Evolutionary conservation across 225 moss, liverwort and hornwort genomes (phyloP).

Genomic region (Bryum argenteum): DNA sequence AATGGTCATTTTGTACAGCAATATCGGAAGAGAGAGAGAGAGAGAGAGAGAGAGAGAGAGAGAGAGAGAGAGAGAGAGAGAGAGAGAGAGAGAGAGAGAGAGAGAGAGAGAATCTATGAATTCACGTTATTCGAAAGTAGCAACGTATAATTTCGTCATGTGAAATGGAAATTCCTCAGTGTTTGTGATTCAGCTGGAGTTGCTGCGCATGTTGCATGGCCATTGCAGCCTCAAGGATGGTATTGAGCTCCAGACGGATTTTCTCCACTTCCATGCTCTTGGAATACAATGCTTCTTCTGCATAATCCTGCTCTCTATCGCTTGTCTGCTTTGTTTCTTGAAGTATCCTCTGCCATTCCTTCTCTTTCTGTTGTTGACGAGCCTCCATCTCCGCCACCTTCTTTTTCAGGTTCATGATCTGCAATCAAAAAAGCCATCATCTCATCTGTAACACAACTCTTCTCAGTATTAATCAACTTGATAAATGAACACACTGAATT

Average conservation of each 20-base stretch:
- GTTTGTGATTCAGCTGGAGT: slow-evolving; percentile 31
- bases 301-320: slow-evolving; percentile 36
- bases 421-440: slow-evolving; percentile 12
- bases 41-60: too few relatives aligned
- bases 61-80: too few relatives aligned
- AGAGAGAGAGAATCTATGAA: too few relatives aligned
- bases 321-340: slow-evolving; percentile 43
- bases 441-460: neutral
- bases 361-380: slow-evolving; percentile 55
- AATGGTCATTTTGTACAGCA: neutral
- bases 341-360: slow-evolving; percentile 56
- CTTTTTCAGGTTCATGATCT: slow-evolving; percentile 53
- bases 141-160: too few relatives aligned
- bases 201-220: slow-evolving; percentile 59
- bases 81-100: too few relatives aligned
- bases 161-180: neutral
- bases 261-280: slow-evolving; percentile 51
- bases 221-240: slow-evolving; percentile 51
- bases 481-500: too few relatives aligned
- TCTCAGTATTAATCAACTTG: too few relatives aligned
- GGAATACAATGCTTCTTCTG: slow-evolving; percentile 42
- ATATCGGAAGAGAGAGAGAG: too few relatives aligned
- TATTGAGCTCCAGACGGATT: slow-evolving; percentile 49
- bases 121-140: too few relatives aligned
- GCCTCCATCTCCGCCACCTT: slow-evolving; percentile 61